Evolutionary conservation across 2,329 filamentous ascomycete species (phyloP).

Genomic region (Bipolaris victoriae): DNA sequence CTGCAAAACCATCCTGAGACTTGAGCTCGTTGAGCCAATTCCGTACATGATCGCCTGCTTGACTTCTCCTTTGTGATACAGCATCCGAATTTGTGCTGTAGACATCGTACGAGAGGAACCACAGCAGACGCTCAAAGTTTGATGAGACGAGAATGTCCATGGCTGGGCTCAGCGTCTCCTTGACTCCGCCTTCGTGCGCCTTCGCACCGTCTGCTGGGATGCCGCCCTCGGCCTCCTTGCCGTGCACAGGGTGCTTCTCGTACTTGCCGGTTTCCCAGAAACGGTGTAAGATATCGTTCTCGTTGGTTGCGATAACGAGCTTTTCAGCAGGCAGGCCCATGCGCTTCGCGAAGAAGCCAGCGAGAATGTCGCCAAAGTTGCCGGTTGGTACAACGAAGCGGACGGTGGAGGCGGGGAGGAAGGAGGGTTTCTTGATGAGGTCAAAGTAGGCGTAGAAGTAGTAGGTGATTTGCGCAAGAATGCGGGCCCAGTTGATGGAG

Average conservation of each 20-base stretch:
- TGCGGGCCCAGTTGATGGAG: constrained; percentile 95
- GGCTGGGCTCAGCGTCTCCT: constrained; percentile 89
- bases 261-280: constrained; percentile 93
- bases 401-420: constrained; percentile 67
- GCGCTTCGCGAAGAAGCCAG: constrained; percentile 87
- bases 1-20: constrained; percentile 78
- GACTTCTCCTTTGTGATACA: constrained; percentile 54
- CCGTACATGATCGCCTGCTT: constrained; percentile 74
- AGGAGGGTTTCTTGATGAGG: constrained; percentile 66
- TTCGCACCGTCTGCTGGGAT: constrained; percentile 63
- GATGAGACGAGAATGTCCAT: constrained; percentile 98
- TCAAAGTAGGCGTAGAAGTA: constrained; percentile 96
- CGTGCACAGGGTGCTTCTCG: constrained; percentile 76
- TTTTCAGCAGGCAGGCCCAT: constrained; percentile 91
- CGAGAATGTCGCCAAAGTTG: constrained; percentile 95
- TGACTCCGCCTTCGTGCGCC: constrained; percentile 73
- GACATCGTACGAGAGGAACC: constrained; percentile 78
- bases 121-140: constrained; percentile 95
- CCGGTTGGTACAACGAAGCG: constrained; percentile 92
- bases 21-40: constrained; percentile 83
- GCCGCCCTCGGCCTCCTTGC: constrained; percentile 62
- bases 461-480: constrained; percentile 95
- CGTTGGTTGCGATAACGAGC: constrained; percentile 91
- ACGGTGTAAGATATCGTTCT: constrained; percentile 94
- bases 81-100: constrained; percentile 48